Evolutionary conservation across 768 basidiomycete genomes (phyloP).

Genomic region (Amanita brunnescens): DNA sequence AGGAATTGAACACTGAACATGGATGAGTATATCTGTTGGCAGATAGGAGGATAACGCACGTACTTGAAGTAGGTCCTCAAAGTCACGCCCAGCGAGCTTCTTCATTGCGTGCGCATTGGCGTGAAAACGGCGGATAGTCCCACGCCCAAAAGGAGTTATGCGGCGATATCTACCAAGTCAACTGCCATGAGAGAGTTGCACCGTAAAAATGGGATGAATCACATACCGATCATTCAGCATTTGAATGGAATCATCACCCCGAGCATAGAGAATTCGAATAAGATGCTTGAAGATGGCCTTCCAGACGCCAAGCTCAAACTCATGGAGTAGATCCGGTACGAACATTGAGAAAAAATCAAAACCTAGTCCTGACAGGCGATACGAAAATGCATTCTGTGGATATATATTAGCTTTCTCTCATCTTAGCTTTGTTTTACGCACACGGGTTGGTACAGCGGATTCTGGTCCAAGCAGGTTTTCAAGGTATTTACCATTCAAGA

Average conservation of each 20-base stretch:
- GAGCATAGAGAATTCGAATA: slow-evolving; percentile 20
- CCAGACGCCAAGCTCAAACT: no score
- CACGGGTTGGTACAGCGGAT: slow-evolving; percentile 19
- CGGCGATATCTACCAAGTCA: slow-evolving; percentile 19
- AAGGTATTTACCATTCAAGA: slow-evolving; percentile 14
- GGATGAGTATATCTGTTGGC: background rate
- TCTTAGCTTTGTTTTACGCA: slow-evolving; percentile 11
- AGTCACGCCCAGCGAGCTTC: slow-evolving; percentile 25
- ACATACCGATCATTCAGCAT: slow-evolving; percentile 16
- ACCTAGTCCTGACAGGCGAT: slow-evolving; percentile 6
- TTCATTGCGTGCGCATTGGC: slow-evolving; percentile 25
- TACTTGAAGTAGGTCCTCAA: slow-evolving; percentile 37
- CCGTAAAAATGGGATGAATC: background rate
- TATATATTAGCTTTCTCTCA: slow-evolving; percentile 17
- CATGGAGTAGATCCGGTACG: no score
- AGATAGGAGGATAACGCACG: background rate
- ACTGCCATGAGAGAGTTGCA: background rate
- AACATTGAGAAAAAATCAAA: slow-evolving; percentile 24
- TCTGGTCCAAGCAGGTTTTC: slow-evolving; percentile 12
- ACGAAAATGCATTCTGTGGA: slow-evolving; percentile 19
- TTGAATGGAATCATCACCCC: slow-evolving; percentile 12
- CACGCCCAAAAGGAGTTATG: slow-evolving; percentile 21
- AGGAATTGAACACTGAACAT: slow-evolving; percentile 23
- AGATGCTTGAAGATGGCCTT: slow-evolving; percentile 29
- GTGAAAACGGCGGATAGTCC: slow-evolving; percentile 26